Percentiles rank a stretch among this genome's conserved stretches.
These are phyloP conservation scores for Metrosideros polymorpha DNA, from an alignment of 441 rosid genomes.

Conservation along the genomic window DNA sequence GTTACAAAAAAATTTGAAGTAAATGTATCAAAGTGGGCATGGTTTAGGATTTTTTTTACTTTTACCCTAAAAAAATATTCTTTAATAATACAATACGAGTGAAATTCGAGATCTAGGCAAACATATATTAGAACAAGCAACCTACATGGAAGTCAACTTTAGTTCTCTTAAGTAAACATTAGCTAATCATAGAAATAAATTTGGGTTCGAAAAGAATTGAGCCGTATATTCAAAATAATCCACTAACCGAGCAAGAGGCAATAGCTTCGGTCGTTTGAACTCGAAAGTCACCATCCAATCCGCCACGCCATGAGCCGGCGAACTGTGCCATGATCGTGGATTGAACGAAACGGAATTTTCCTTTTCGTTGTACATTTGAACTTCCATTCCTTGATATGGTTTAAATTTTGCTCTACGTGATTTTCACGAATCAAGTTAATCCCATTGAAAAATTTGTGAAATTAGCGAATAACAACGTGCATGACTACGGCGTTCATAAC, in stretches of 20 bases:
- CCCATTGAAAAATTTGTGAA: not conserved
- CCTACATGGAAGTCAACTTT: not conserved
- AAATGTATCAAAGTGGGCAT: no score
- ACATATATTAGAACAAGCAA: no score
- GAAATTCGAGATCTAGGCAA: no score
- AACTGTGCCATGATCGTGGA: not conserved
- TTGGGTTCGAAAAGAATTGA: not conserved
- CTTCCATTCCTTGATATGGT: not conserved
- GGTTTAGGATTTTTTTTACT: no score
- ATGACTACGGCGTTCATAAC: no score
- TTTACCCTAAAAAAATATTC: no score
- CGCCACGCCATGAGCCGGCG: not conserved
- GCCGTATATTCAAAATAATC: not conserved
- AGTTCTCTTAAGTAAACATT: not conserved
- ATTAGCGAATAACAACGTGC: not conserved
- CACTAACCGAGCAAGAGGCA: not conserved
- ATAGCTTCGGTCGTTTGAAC: no score
- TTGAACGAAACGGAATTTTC: not conserved
- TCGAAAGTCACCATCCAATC: not conserved
- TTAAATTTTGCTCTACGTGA: not conserved
- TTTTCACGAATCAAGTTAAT: not conserved
- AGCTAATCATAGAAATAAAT: accelerated
- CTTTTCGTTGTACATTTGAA: no score
- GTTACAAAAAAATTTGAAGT: no score
- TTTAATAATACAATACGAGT: no score